Evolutionary conservation across 1,139 yeast genomes (phyloP), one percentile per base, ranked within the genome.

Genomic region (Lodderomyces jiufengensis): DNA sequence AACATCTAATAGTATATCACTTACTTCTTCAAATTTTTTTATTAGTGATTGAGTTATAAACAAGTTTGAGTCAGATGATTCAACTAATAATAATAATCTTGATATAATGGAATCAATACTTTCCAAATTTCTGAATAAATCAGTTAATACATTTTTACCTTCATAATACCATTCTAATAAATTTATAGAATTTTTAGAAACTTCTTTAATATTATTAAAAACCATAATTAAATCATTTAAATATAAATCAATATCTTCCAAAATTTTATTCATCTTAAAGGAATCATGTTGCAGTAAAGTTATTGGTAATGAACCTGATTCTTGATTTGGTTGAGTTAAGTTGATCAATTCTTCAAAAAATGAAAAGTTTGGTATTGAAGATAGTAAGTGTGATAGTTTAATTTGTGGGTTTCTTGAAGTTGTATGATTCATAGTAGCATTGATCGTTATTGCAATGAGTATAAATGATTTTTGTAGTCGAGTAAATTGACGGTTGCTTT

Each of bases 81-180:
- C 66, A 15, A 61, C 38, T 4, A 52, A 47, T 20, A 46, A 39
- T 33, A 62, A 49, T 4, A 78, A 53, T 40, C 65, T 69, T 0
- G 72, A 55, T 39, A 78, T 61, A 9, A 69, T 57, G 2, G 66
- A 58, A 36, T 80, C 84, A 1, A 79, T 63, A 9, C 63, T 55
- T 15, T 67, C 64, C 15, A 77, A 45, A 34, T 63, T 63, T 29
- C 58, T 49, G 14, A 51, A 42, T 21, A 78, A 57, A 14, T 62
- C 67, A 16, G 57, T 47, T 8, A 78, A 61, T 24, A 64, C 67
- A 9, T 55, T 55, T 36, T 63, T 63, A 1, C 80, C 80, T 39
- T 74, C 78, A 33, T 52, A 62, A 27, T 73, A 59, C 80, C 80
- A 76, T 5, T 59, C 60, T n/a, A 70, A 37, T 6, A 39, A 25